These are phyloP conservation scores for Tulasnella sp. DNA, from an alignment of 768 basidiomycete genomes.

Conservation along the genomic window DNA sequence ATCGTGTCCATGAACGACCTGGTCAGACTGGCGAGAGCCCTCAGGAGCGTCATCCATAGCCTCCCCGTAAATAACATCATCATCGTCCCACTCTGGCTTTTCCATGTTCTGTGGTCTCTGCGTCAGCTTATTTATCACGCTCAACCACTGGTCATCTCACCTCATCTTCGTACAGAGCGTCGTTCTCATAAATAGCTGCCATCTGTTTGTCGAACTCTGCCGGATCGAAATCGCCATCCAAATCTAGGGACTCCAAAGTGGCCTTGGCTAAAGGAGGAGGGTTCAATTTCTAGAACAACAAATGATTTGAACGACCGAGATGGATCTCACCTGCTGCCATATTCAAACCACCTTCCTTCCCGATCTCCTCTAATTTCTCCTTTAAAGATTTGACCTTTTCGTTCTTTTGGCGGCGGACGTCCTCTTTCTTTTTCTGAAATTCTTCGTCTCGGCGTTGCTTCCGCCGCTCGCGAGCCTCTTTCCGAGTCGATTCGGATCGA, in stretches of 20 bases:
- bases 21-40: conserved; percentile 39
- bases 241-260: conserved; percentile 72
- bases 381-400: conserved; percentile 66
- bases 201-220: conserved; percentile 82
- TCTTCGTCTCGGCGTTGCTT: conserved; percentile 82
- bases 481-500: conserved; percentile 75
- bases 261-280: conserved; percentile 27
- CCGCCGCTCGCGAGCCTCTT: conserved; percentile 78
- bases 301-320: background rate
- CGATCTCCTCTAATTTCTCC: conserved; percentile 79
- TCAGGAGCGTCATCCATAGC: conserved; percentile 50
- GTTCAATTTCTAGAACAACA: background rate
- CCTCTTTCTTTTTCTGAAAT: conserved; percentile 70
- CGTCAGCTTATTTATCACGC: background rate
- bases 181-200: conserved; percentile 67
- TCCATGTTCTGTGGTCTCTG: conserved; percentile 46
- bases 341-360: conserved; percentile 63
- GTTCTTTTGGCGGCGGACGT: conserved; percentile 74
- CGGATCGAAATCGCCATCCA: conserved; percentile 94
- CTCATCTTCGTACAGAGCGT: conserved; percentile 47
- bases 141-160: background rate
- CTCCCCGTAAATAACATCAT: conserved; percentile 73
- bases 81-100: conserved; percentile 92
- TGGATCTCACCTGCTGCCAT: conserved; percentile 41
- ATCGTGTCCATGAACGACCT: background rate